Evolutionary conservation across 257 asterid genomes (phyloP).

Genomic region (Solanum virginianum): DNA sequence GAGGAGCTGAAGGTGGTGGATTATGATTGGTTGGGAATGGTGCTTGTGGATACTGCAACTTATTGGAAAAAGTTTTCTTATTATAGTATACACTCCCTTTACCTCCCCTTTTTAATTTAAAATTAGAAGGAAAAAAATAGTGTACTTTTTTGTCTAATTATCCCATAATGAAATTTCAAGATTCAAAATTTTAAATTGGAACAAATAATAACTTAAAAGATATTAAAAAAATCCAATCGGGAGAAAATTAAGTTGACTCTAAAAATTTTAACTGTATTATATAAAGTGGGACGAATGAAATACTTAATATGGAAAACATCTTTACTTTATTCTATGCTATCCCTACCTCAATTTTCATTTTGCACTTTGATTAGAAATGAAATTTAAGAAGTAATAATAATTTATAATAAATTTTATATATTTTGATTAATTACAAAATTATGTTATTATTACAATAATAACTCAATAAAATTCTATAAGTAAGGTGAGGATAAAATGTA

Average conservation of each 20-base stretch:
- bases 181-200: not conserved
- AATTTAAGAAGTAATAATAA: not conserved
- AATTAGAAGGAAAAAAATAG: not conserved
- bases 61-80: constrained; percentile 25
- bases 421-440: no score
- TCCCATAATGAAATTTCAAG: no score
- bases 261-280: not conserved
- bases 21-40: constrained; percentile 68
- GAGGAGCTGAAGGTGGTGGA: constrained; percentile 31
- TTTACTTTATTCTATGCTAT: not conserved
- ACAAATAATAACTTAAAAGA: not conserved
- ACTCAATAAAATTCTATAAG: no score
- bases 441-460: no score
- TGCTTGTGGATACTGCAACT: constrained; percentile 62
- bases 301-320: not conserved
- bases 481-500: no score
- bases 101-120: not conserved
- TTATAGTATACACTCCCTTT: not conserved
- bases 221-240: not conserved
- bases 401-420: not conserved
- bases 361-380: not conserved
- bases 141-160: no score
- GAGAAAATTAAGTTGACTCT: not conserved
- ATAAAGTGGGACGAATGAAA: no score
- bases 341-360: not conserved